Conservation (phyloP, 352 stramenopile genomes). For the Globisporangium iwayamae region DNA sequence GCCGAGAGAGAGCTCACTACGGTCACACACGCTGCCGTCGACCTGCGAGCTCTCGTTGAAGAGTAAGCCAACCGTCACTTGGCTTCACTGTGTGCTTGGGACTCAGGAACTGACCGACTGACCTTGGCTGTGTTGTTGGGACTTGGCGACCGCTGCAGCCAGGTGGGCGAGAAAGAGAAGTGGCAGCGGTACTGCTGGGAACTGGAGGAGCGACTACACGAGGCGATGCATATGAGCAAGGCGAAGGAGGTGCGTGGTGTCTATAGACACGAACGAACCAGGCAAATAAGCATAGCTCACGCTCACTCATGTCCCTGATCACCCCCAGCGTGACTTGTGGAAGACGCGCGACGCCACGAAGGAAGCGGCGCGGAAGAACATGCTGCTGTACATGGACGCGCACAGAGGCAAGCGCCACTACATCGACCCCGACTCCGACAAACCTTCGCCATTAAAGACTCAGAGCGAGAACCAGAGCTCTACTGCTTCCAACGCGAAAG, state of each 20-base stretch:
- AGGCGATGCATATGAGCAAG: constrained; percentile 47
- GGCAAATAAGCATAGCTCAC: not conserved
- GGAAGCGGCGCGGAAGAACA: constrained; percentile 63
- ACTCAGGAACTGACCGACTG: not conserved
- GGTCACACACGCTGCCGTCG: constrained; percentile 34
- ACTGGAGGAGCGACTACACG: constrained; percentile 59
- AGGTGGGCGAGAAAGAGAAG: constrained; percentile 70
- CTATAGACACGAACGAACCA: no score
- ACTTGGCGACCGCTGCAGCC: constrained; percentile 21
- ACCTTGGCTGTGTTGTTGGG: not conserved
- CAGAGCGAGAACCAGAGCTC: not conserved
- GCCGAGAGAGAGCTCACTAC: constrained; percentile 29
- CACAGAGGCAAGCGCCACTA: constrained; percentile 67
- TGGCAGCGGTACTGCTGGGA: constrained; percentile 81
- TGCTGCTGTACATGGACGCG: constrained; percentile 68
- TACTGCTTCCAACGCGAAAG: not conserved
- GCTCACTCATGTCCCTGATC: not conserved
- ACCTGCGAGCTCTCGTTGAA: constrained; percentile 57
- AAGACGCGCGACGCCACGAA: constrained; percentile 62
- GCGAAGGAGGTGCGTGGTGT: constrained; percentile 41
- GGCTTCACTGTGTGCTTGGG: not conserved
- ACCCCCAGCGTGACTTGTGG: constrained; percentile 52
- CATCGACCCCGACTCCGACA: constrained; percentile 1
- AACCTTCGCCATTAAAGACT: not conserved
- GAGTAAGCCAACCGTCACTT: constrained; percentile 27